Evolutionary conservation across 345 rosid species (phyloP).

Genomic region (Salix exigua): DNA sequence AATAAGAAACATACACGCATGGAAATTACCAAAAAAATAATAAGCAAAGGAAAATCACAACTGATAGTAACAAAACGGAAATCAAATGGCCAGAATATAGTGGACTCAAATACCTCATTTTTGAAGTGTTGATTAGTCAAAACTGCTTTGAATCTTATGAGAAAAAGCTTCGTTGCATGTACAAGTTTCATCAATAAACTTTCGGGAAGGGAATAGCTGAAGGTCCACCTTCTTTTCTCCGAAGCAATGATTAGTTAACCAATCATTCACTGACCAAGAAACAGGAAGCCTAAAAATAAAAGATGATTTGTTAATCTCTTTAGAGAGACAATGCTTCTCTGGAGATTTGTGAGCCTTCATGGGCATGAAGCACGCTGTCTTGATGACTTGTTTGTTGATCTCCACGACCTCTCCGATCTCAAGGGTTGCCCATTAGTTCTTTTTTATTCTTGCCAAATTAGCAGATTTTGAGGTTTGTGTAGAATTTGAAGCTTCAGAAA

Average conservation of each 20-base stretch:
- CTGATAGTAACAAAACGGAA: too few species aligned
- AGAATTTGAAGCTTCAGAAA: too few species aligned
- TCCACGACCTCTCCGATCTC: too few species aligned
- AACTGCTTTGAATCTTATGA: conserved; percentile 26
- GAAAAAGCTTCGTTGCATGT: conserved; percentile 56
- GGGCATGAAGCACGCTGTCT: conserved; percentile 36
- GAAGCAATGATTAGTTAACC: conserved; percentile 38
- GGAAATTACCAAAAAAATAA: too few species aligned
- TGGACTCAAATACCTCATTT: conserved; percentile 31
- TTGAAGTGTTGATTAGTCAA: conserved; percentile 20
- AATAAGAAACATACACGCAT: too few species aligned
- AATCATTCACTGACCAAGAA: conserved; percentile 34
- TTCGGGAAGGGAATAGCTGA: conserved; percentile 44
- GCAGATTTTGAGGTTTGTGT: too few species aligned
- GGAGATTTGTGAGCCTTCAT: conserved; percentile 30
- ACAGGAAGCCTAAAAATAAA: conserved; percentile 50
- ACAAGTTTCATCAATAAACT: conserved; percentile 38
- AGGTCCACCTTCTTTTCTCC: conserved; percentile 49
- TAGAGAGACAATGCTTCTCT: conserved; percentile 19
- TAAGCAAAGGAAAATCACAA: too few species aligned
- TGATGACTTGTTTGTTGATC: conserved; percentile 16
- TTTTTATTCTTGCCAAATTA: too few species aligned
- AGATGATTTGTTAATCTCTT: conserved; percentile 9
- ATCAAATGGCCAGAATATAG: too few species aligned
- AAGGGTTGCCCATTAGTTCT: too few species aligned